A percentile compares a stretch with the other conserved stretches of the same genome.
phyloP scores from a whole-genome alignment of 1,139 yeast species.

The Pichia kudriavzevii region DNA sequence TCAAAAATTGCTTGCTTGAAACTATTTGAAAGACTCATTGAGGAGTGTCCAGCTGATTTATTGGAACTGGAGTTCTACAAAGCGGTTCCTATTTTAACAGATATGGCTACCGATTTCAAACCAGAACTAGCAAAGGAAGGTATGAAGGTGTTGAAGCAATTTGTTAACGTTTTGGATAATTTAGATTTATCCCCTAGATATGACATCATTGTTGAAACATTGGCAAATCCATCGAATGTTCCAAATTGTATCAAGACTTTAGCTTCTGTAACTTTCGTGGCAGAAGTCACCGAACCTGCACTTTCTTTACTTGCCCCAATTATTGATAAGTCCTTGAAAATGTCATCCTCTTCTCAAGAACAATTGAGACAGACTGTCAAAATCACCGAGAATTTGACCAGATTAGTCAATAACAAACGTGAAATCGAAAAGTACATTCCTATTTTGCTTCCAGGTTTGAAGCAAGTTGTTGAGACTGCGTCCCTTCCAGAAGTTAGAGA shows the following conservation, averaged over 20 bases:
- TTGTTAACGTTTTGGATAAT: slow-evolving; percentile 80
- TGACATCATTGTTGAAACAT: slow-evolving; percentile 77
- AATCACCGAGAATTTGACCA: slow-evolving; percentile 90
- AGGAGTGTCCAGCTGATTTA: slow-evolving; percentile 77
- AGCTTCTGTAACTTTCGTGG: slow-evolving; percentile 92
- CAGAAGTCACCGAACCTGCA: slow-evolving; percentile 97
- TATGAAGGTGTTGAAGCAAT: slow-evolving; percentile 55
- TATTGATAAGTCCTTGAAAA: slow-evolving; percentile 80
- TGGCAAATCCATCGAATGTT: slow-evolving; percentile 83
- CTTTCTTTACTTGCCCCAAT: slow-evolving; percentile 86
- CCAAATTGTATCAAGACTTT: slow-evolving; percentile 84
- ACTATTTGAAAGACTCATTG: slow-evolving; percentile 63
- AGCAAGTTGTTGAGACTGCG: slow-evolving; percentile 82
- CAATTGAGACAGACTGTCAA: slow-evolving; percentile 94
- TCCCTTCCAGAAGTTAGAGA: slow-evolving; percentile 96
- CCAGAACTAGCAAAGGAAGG: slow-evolving; percentile 93
- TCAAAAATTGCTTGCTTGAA: slow-evolving; percentile 75
- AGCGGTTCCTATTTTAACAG: slow-evolving; percentile 79
- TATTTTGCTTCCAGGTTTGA: slow-evolving; percentile 78
- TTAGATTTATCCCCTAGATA: slow-evolving; percentile 84
- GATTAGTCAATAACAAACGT: slow-evolving; percentile 87
- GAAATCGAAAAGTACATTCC: slow-evolving; percentile 90
- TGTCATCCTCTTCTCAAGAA: slow-evolving; percentile 88
- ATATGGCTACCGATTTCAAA: slow-evolving; percentile 89
- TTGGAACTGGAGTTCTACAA: slow-evolving; percentile 73